phyloP scores from a whole-genome alignment of 306 rosid species.

The Pueraria montana region DNA sequence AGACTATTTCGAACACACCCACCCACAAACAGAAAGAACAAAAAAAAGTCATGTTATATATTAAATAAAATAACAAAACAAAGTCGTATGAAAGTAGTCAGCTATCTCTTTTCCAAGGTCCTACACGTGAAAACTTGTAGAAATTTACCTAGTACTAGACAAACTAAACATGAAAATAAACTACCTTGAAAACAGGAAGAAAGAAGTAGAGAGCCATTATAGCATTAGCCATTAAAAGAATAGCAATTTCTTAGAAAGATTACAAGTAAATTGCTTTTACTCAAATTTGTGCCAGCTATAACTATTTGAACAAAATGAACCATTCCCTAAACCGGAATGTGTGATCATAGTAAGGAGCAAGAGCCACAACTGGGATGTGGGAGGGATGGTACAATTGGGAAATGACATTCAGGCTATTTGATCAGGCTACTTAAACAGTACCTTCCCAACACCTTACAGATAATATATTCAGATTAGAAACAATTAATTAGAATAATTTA shows the following conservation, averaged over 20 bases:
- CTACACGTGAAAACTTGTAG: not conserved
- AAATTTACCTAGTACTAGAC: not conserved
- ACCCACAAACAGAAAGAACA: constrained; percentile 25
- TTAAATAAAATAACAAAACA: constrained; percentile 20
- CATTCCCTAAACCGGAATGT: not conserved
- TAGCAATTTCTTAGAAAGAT: not conserved
- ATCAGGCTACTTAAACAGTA: not conserved
- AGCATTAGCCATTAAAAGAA: constrained; percentile 1
- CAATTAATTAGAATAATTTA: not conserved
- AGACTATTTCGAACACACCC: constrained; percentile 50
- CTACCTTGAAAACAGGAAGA: not conserved
- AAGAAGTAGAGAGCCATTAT: not conserved
- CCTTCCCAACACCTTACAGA: not conserved
- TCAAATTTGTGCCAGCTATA: not conserved
- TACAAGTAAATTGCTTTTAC: not conserved
- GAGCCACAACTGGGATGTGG: not conserved
- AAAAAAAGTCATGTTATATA: not conserved
- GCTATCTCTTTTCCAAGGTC: constrained; percentile 15
- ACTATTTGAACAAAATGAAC: not conserved
- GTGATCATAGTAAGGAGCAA: not conserved
- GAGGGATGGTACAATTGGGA: not conserved
- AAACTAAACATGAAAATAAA: not conserved
- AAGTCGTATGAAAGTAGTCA: not conserved
- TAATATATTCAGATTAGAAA: not conserved
- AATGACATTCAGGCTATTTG: not conserved